phyloP scores from a whole-genome alignment of 306 rosid genomes.

The Cercis canadensis region DNA sequence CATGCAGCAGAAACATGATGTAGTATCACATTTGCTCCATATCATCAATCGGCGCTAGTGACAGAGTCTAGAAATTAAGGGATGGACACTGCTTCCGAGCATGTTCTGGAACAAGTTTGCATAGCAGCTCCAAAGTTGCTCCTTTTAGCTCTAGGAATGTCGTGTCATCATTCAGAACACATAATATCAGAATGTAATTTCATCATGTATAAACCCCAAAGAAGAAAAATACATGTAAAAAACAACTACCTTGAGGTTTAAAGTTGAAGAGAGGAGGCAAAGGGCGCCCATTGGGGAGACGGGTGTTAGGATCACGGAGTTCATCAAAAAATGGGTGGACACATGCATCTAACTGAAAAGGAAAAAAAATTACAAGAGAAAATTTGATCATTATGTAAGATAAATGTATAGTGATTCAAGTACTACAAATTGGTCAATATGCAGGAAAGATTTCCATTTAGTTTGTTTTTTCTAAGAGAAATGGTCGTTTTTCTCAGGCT shows the following conservation, averaged over 20 bases:
- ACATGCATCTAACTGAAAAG: slow-evolving; percentile 59
- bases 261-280: slow-evolving; percentile 75
- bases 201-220: neutral
- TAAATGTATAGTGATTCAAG: neutral
- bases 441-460: neutral
- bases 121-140: slow-evolving; percentile 60
- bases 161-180: slow-evolving; percentile 6
- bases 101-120: slow-evolving; percentile 66
- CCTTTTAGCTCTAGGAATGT: slow-evolving; percentile 61
- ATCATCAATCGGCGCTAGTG: slow-evolving; percentile 10
- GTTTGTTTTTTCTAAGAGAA: no score
- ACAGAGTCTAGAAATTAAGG: slow-evolving; percentile 44
- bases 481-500: no score
- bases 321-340: slow-evolving; percentile 70
- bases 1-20: slow-evolving; percentile 24
- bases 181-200: neutral
- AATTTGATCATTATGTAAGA: neutral
- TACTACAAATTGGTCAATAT: neutral
- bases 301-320: slow-evolving; percentile 66
- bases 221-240: neutral
- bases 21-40: neutral
- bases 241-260: slow-evolving; percentile 60
- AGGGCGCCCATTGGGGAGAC: slow-evolving; percentile 67
- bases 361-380: neutral
- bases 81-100: slow-evolving; percentile 67